Evolutionary conservation across 2,329 filamentous ascomycete genomes (phyloP), one percentile per base, ranked within the genome.

Genomic region (Trichoderma koningii): DNA sequence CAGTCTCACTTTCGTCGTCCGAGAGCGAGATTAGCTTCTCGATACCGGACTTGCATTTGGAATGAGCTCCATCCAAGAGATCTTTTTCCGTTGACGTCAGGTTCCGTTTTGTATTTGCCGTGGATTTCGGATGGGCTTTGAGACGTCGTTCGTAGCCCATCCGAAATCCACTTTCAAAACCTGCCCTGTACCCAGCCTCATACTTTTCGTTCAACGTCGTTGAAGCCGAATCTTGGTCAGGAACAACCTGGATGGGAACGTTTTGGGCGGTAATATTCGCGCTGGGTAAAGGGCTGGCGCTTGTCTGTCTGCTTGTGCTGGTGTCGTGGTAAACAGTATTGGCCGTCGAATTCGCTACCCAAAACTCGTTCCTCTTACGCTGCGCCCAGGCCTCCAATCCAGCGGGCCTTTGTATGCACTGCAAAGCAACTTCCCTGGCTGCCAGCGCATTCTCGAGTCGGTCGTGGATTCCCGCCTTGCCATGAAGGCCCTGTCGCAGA

Each of bases 51-150:
- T 28, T 3, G 1, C 10, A 1, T 5, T 14, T 17, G 7, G 14
- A 17, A 6, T 1, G 47, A 44, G 3, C 10, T 12, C 19, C 34
- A 7, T 14, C 3, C 2, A 30, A 12, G 0, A 17, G 14, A n/a
- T 1, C 17, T 3, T 21, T 10, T 0, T 2, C 1, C 14, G 12
- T 21, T 14, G 21, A 42, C 1, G n/a, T n/a, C n/a, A n/a, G n/a
- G n/a, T n/a, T n/a, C n/a, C n/a, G n/a, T n/a, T n/a, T n/a, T n/a
- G n/a, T n/a, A n/a, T n/a, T n/a, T n/a, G n/a, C n/a, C n/a, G n/a
- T n/a, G n/a, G n/a, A n/a, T n/a, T n/a, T n/a, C n/a, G n/a, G n/a
- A n/a, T n/a, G n/a, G n/a, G n/a, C n/a, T n/a, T n/a, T n/a, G n/a
- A n/a, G n/a, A n/a, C n/a, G n/a, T n/a, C 42, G 30, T 14, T 61